Percentiles rank a stretch among this genome's conserved stretches.
phyloP scores from a whole-genome alignment of 208 protist genomes.

The Trypanosoma theileri region DNA sequence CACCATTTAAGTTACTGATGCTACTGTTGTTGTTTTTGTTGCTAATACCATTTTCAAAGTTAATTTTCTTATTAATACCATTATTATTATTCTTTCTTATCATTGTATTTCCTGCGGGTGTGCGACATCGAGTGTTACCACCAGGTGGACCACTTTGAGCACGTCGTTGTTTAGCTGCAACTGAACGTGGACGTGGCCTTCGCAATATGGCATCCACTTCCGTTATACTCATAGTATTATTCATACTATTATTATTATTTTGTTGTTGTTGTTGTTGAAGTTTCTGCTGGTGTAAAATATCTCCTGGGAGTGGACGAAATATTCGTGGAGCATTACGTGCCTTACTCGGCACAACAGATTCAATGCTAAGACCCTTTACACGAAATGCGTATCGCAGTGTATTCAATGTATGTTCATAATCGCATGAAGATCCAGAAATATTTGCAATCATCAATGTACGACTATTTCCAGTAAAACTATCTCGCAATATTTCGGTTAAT shows the following conservation, averaged over 20 bases:
- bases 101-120: not conserved
- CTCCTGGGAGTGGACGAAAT: not conserved
- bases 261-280: not conserved
- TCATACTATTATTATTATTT: not conserved
- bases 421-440: conserved; percentile 82
- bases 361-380: conserved; percentile 80
- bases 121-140: not conserved
- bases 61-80: not conserved
- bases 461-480: conserved; percentile 96
- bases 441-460: conserved; percentile 96
- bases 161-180: not conserved
- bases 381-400: conserved; percentile 97
- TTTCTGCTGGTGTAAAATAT: not conserved
- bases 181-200: not conserved
- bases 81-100: not conserved
- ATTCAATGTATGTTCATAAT: conserved; percentile 96
- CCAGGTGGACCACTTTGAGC: not conserved
- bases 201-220: not conserved
- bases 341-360: conserved; percentile 51
- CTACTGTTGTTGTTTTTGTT: not conserved
- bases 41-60: not conserved
- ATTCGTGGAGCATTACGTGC: conserved; percentile 67
- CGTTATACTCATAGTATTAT: not conserved
- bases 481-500: conserved; percentile 95
- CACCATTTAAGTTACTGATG: too few relatives aligned